Evolutionary conservation across 345 rosid species (phyloP).

Genomic region (Lepidium africanum): DNA sequence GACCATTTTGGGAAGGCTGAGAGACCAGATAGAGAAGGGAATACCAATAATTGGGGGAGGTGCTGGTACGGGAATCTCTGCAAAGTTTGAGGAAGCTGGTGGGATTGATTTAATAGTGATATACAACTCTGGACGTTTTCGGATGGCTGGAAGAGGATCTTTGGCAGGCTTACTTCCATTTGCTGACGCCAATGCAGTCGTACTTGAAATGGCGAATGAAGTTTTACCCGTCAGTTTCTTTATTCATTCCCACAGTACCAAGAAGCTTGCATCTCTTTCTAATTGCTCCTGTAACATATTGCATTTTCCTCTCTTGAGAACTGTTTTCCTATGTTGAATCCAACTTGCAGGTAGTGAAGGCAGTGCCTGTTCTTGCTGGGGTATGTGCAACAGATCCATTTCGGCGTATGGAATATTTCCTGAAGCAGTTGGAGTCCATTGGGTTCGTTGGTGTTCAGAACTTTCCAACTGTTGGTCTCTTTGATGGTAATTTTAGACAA

Average conservation of each 20-base stretch:
- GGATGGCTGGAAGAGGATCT: constrained; percentile 98
- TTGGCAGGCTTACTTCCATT: constrained; percentile 86
- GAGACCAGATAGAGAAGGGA: constrained; percentile 60
- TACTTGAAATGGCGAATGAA: constrained; percentile 95
- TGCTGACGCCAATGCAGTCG: constrained; percentile 91
- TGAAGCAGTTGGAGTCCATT: constrained; percentile 77
- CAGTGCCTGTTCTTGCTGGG: constrained; percentile 90
- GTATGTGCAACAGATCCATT: constrained; percentile 95
- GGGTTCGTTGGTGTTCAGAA: constrained; percentile 93
- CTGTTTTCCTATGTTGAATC: not conserved
- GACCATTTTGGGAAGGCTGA: constrained; percentile 53
- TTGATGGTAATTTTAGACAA: constrained; percentile 89
- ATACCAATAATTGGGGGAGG: constrained; percentile 92
- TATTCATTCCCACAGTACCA: not conserved
- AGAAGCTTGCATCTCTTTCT: not conserved
- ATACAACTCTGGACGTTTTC: constrained; percentile 94
- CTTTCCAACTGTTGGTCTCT: constrained; percentile 94
- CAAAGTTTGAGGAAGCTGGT: constrained; percentile 98
- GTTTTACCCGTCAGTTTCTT: constrained; percentile 68
- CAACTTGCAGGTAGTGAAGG: constrained; percentile 62
- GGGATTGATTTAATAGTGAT: constrained; percentile 82
- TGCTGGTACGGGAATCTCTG: constrained; percentile 98
- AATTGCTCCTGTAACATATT: not conserved
- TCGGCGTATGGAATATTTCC: constrained; percentile 75
- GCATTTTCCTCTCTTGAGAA: constrained; percentile 1